phyloP scores from a whole-genome alignment of 768 basidiomycete genomes.

The Ramaria rubella region DNA sequence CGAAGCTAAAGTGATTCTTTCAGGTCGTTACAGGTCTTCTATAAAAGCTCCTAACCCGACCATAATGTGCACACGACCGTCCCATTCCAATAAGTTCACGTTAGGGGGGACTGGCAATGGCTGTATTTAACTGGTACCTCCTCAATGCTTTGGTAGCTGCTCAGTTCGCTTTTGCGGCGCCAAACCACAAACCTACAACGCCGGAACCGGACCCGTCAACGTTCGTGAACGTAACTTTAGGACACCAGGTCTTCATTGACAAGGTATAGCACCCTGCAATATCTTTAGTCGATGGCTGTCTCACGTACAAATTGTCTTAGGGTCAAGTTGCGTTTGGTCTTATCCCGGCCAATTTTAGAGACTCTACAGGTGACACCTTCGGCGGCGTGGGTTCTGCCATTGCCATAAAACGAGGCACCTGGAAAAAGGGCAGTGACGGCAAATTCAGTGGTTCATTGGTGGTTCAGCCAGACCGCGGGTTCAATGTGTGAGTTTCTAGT shows the following conservation, averaged over 20 bases:
- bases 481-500: constrained; percentile 46
- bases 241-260: constrained; percentile 38
- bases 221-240: constrained; percentile 24
- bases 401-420: constrained; percentile 46
- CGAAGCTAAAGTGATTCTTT: too few relatives aligned
- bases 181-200: too few relatives aligned
- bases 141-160: too few relatives aligned
- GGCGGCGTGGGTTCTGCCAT: constrained; percentile 62
- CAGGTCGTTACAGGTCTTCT: too few relatives aligned
- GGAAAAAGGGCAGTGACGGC: constrained; percentile 29
- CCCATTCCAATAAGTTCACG: too few relatives aligned
- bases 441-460: constrained; percentile 43
- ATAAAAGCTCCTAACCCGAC: too few relatives aligned
- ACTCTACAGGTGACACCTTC: constrained; percentile 52
- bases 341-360: constrained; percentile 51
- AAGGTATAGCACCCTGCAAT: constrained; percentile 24
- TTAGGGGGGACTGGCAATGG: too few relatives aligned
- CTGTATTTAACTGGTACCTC: too few relatives aligned
- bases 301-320: constrained; percentile 25
- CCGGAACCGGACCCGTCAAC: constrained; percentile 10
- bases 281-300: background rate
- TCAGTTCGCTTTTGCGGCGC: too few relatives aligned
- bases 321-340: constrained; percentile 55
- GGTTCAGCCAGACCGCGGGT: constrained; percentile 57
- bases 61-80: too few relatives aligned